A percentile compares a stretch with the other conserved stretches of the same genome.
phyloP scores from a whole-genome alignment of 345 rosid genomes.

The Brassica carinata region DNA sequence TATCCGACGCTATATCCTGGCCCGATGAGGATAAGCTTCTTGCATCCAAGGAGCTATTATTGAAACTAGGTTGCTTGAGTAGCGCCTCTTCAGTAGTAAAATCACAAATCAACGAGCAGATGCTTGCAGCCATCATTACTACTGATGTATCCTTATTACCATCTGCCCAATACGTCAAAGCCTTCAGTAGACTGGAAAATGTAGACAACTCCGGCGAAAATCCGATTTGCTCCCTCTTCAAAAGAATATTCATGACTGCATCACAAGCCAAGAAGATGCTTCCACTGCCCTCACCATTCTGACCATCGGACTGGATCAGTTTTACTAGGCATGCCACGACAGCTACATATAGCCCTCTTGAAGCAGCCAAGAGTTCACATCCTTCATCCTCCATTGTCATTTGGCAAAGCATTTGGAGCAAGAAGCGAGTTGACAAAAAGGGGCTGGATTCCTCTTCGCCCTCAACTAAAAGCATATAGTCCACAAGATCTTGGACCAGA shows the following conservation, averaged over 20 bases:
- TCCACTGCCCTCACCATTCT: slow-evolving; percentile 47
- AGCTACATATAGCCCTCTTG: slow-evolving; percentile 56
- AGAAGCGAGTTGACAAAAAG: slow-evolving; percentile 66
- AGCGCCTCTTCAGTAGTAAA: slow-evolving; percentile 68
- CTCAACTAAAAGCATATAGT: slow-evolving; percentile 76
- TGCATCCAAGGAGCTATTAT: no score
- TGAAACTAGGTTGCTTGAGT: slow-evolving; percentile 51
- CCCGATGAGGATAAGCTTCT: no score
- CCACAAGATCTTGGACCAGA: slow-evolving; percentile 66
- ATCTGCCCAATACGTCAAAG: slow-evolving; percentile 70
- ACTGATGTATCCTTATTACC: slow-evolving; percentile 49
- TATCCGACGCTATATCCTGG: no score
- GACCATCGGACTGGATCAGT: slow-evolving; percentile 46
- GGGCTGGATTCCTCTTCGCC: slow-evolving; percentile 88
- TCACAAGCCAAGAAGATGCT: slow-evolving; percentile 81
- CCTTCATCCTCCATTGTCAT: slow-evolving; percentile 72
- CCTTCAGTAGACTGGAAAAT: slow-evolving; percentile 54
- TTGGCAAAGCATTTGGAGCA: slow-evolving; percentile 92
- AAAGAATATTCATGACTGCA: slow-evolving; percentile 74
- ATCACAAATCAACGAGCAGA: slow-evolving; percentile 69
- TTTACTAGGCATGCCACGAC: slow-evolving; percentile 73
- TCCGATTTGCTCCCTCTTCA: slow-evolving; percentile 65
- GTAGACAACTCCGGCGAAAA: slow-evolving; percentile 49
- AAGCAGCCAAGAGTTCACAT: slow-evolving; percentile 58
- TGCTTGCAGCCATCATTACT: slow-evolving; percentile 76